Evolutionary conservation across 495 filamentous ascomycete species (phyloP), one percentile per base, ranked within the genome.

Genomic region (Halenospora varia): DNA sequence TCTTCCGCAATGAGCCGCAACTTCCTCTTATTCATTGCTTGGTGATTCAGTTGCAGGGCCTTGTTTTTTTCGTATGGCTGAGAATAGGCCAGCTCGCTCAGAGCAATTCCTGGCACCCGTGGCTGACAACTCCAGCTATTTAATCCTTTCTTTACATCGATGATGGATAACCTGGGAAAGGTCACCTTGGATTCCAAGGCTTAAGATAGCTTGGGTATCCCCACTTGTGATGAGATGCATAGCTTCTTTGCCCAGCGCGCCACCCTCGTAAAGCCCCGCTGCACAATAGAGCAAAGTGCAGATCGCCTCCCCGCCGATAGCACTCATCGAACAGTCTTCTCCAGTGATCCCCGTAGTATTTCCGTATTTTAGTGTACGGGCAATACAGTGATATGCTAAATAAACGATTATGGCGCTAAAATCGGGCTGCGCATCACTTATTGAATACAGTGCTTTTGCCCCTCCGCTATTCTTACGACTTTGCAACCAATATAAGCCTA

Each of bases 31-130:
- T n/a, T 55, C 40, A 55, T 55, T 44, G 39, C 52, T 25, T 47
- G 39, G 22, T 46, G 25, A 25, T 55, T 55, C 20, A 55, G 52
- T 55, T 46, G 39, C 17, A 10, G 13, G 40, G 52, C 52, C 40
- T 55, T 55, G 52, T 55, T 55, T 46, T 55, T 55, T 45, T n/a
- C 20, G 29, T 39, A 55, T 46, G 20, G 52, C 39, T 11, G 52
- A 55, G 20, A 55, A 55, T 18, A 55, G 52, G 52, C 22, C 20
- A 11, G 39, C 52, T 55, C 18, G 15, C 52, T 46, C 10, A 23
- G 52, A 26, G 24, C 3, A 55, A 20, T 55, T 55, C 39, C 46
- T 20, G 22, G 52, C 20, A 23, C 25, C 46, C 4, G 15, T 55
- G 10, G 4, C 52, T 45, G 44, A 17, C 2, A 23, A 55, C 39